These are phyloP conservation scores for Umbilicus rupestris DNA, from an alignment of 164 flowering plant species.

Conservation along the genomic window DNA sequence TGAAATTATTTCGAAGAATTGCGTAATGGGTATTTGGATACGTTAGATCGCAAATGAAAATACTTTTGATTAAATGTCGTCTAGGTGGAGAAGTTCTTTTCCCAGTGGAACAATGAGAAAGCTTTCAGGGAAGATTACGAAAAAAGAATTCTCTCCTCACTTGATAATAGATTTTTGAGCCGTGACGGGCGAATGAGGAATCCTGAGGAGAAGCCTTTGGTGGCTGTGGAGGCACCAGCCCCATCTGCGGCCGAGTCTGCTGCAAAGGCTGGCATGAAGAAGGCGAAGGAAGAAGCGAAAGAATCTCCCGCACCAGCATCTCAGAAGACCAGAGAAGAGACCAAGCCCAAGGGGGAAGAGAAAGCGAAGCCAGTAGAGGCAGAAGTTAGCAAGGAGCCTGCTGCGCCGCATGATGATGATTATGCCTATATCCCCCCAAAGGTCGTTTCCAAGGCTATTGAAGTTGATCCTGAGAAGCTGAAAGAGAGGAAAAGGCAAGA, in stretches of 20 bases:
- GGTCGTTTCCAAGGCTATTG: conserved; percentile 19
- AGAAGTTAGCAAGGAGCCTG: not conserved
- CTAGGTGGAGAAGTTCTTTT: conserved; percentile 9
- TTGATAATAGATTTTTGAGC: conserved; percentile 8
- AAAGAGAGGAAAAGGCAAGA: conserved; percentile 79
- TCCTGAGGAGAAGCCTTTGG: conserved; percentile 11
- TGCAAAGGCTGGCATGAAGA: conserved; percentile 1
- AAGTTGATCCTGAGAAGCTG: conserved; percentile 44
- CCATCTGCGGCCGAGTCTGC: not conserved
- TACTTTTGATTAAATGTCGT: not conserved
- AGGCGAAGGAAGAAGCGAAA: conserved; percentile 2
- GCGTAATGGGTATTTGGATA: not conserved
- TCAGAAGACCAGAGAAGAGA: conserved; percentile 1
- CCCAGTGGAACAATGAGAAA: conserved; percentile 8
- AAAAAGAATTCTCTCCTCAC: conserved; percentile 7
- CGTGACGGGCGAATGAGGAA: conserved; percentile 10
- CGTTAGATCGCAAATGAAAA: not conserved
- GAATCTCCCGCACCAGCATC: not conserved
- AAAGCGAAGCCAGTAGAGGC: not conserved
- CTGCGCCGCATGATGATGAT: not conserved
- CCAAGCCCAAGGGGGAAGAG: conserved; percentile 4
- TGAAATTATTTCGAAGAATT: not conserved
- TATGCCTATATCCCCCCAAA: conserved; percentile 20
- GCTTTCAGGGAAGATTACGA: conserved; percentile 10
- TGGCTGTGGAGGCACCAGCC: not conserved